Evolutionary conservation across 495 filamentous ascomycete genomes (phyloP), one percentile per base, ranked within the genome.

Genomic region (Apiosordaria backusii): DNA sequence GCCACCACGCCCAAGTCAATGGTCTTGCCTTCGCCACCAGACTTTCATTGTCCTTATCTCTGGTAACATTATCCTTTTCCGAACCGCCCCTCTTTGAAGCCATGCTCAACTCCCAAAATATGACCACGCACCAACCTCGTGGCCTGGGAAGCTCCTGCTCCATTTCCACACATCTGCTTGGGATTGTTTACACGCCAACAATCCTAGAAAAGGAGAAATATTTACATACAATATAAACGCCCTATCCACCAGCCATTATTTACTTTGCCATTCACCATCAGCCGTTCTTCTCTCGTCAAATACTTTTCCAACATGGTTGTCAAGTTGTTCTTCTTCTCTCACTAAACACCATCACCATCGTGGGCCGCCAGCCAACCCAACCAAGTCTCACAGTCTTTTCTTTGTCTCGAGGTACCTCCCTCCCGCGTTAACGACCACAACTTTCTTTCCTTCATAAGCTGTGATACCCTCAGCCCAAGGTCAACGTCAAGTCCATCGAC

Each of bases 1-100:
- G 57, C 50, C 45, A 65, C 27, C 26, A 53, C 22, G 50, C 50
- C 61, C 60, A 21, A 23, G 7, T 23, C 52, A 55, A 55, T 55
- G 52, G 52, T 23, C 22, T 22, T 3, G 3, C 10, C 10, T 45
- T 45, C 13, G 16, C 13, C 35, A 45, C 35, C 5, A 45, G 5
- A 13, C 35, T 45, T 45, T 45, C 35, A 45, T 45, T 45, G 35
- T 45, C 35, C 35, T 45, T 2, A 45, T 13, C 35, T 45, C 35
- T 45, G 35, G 9, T 45, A 45, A 15, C 35, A 45, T 45, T 45
- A 45, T 45, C 35, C 13, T 2, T 7, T 15, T 15, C 35, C 3
- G 35, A 45, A 0, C 35, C 35, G 35, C 35, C 35, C 35, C 35
- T 45, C 35, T 45, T 45, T 10, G 35, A 45, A 45, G 35, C 35